Evolutionary conservation across 2,329 filamentous ascomycete species (phyloP).

Genomic region (Diplodia seriata): DNA sequence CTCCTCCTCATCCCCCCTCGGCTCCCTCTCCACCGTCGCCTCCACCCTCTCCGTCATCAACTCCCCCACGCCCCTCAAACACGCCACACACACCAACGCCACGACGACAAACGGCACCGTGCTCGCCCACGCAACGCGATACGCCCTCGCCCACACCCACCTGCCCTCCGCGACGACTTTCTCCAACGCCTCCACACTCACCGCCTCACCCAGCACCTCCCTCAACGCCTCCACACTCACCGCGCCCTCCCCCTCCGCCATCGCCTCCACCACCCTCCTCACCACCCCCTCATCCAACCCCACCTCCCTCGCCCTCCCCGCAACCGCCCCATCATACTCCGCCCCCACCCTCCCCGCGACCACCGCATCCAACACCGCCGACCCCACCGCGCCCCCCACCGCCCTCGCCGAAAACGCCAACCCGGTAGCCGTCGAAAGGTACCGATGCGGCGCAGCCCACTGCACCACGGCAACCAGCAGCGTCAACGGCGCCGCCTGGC

Average conservation of each 20-base stretch:
- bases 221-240: slow-evolving; percentile 33
- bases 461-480: slow-evolving; percentile 44
- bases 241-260: slow-evolving; percentile 36
- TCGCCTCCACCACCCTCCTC: slow-evolving; percentile 36
- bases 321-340: slow-evolving; percentile 35
- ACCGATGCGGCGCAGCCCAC: slow-evolving; percentile 44
- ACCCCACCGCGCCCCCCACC: slow-evolving; percentile 44
- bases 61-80: slow-evolving; percentile 41
- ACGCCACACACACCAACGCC: slow-evolving; percentile 39
- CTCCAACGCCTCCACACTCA: slow-evolving; percentile 36
- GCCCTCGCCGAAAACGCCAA: slow-evolving; percentile 45
- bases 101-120: slow-evolving; percentile 44
- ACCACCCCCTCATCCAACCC: slow-evolving; percentile 33
- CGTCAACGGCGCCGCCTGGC: slow-evolving; percentile 42
- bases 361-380: slow-evolving; percentile 43
- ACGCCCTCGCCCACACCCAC: slow-evolving; percentile 43
- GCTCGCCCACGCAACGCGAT: slow-evolving; percentile 43
- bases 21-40: slow-evolving; percentile 41
- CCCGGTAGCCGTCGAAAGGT: slow-evolving; percentile 43
- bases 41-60: slow-evolving; percentile 45
- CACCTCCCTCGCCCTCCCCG: not conserved
- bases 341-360: slow-evolving; percentile 39
- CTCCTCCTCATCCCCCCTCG: slow-evolving; percentile 34
- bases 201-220: slow-evolving; percentile 33
- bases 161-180: slow-evolving; percentile 41